Evolutionary conservation across 805 yeast species (phyloP).

Genomic region (Saccharomycopsis olivae): DNA sequence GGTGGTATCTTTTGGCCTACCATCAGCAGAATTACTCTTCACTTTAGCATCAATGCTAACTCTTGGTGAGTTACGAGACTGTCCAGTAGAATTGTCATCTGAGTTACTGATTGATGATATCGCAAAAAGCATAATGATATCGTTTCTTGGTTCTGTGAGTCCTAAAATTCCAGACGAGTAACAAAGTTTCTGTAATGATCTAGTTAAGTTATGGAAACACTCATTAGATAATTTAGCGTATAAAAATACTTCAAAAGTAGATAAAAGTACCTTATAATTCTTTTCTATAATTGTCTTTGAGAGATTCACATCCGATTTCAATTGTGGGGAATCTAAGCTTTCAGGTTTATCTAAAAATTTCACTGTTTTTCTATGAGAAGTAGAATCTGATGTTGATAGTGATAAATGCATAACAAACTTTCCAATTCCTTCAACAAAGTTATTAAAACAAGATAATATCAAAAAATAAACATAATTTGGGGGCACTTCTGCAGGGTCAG

Average conservation of each 20-base stretch:
- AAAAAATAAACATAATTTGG: conserved; percentile 51
- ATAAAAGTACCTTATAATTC: conserved; percentile 32
- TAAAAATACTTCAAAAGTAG: conserved; percentile 40
- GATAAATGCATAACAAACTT: conserved; percentile 33
- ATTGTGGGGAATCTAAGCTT: conserved; percentile 9
- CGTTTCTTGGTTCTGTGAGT: conserved; percentile 44
- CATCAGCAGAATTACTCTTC: background rate
- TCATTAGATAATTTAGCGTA: conserved; percentile 64
- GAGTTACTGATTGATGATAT: conserved; percentile 33
- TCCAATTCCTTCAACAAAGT: conserved; percentile 62
- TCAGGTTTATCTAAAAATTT: conserved; percentile 20
- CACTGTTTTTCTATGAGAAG: conserved; percentile 7
- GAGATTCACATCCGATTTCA: conserved; percentile 6
- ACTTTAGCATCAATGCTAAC: conserved; percentile 1
- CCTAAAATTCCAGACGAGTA: conserved; percentile 77
- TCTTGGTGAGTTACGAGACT: background rate
- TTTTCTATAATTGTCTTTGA: conserved; percentile 24
- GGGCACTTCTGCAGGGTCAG: conserved; percentile 63
- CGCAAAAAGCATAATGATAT: conserved; percentile 38
- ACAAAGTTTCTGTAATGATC: conserved; percentile 71
- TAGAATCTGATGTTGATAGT: background rate
- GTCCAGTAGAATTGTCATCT: conserved; percentile 18
- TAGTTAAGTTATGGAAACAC: conserved; percentile 51
- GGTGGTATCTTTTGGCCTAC: background rate
- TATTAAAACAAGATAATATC: conserved; percentile 39